These are phyloP conservation scores for Pachyrhizus erosus DNA, from an alignment of 306 rosid species.

Conservation along the genomic window DNA sequence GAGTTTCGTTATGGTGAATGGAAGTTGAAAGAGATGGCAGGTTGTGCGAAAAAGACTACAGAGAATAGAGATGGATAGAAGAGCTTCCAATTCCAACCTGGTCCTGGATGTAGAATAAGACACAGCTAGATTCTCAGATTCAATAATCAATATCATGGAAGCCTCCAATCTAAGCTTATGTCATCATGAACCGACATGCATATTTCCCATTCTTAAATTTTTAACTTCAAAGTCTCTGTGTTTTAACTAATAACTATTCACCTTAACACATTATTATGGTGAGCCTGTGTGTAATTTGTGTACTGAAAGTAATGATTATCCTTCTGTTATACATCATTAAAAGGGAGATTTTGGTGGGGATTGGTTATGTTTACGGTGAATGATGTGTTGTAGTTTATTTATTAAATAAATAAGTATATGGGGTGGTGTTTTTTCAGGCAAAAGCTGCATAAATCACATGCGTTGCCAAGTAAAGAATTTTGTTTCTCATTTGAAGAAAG, in stretches of 20 bases:
- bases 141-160: slow-evolving; percentile 8
- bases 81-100: slow-evolving; percentile 29
- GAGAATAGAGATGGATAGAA: slow-evolving; percentile 8
- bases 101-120: slow-evolving; percentile 36
- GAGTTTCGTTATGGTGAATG: slow-evolving; percentile 20
- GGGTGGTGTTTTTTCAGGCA: slow-evolving; percentile 19
- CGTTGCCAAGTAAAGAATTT: slow-evolving; percentile 53
- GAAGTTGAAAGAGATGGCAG: slow-evolving; percentile 11
- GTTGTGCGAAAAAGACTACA: slow-evolving; percentile 31
- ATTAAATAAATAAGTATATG: slow-evolving; percentile 32
- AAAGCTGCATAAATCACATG: slow-evolving; percentile 55
- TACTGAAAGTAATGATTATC: not conserved
- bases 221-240: not conserved
- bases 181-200: slow-evolving; percentile 63
- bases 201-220: slow-evolving; percentile 16
- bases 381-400: slow-evolving; percentile 34
- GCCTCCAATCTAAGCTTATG: slow-evolving; percentile 28
- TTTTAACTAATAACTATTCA: not conserved
- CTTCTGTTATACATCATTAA: not conserved
- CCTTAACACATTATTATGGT: not conserved
- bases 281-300: not conserved
- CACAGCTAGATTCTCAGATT: slow-evolving; percentile 33
- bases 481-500: not conserved
- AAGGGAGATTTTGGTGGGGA: slow-evolving; percentile 4
- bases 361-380: slow-evolving; percentile 22